Conservation (phyloP, 169 alveolate genomes). For the Pseudocohnilembus persalinus region DNA sequence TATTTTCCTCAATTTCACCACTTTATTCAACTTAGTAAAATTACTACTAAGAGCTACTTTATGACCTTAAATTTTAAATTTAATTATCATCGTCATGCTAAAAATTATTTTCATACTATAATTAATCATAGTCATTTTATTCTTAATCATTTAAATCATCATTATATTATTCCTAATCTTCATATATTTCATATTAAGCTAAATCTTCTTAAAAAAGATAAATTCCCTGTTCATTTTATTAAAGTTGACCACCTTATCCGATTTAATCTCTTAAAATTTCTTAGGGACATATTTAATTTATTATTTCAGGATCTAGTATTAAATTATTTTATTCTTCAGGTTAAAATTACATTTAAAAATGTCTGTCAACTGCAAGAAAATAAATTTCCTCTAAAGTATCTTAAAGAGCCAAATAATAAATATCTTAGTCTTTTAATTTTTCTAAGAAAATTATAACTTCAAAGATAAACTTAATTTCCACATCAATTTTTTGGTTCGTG, state of each 20-base stretch:
- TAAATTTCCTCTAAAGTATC: neutral
- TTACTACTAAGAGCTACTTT: no score
- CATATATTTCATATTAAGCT: neutral
- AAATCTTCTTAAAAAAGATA: neutral
- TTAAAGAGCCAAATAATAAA: neutral
- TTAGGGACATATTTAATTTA: neutral
- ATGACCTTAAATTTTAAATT: no score
- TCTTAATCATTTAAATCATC: no score
- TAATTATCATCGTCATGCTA: no score
- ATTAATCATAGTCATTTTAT: no score
- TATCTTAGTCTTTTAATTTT: neutral
- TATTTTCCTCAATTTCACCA: no score
- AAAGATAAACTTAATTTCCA: neutral
- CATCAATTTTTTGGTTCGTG: neutral
- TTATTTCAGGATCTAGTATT: neutral
- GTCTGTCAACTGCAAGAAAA: neutral
- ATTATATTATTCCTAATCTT: neutral
- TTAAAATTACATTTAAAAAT: no score
- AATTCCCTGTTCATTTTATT: neutral
- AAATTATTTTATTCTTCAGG: neutral
- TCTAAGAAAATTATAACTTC: neutral
- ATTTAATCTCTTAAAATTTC: neutral
- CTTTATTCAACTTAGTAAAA: neutral
- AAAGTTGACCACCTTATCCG: neutral
- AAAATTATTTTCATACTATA: no score